Base-by-base conservation (phyloP, 2,329 filamentous ascomycete species). In the Penicillium concentricum region DNA sequence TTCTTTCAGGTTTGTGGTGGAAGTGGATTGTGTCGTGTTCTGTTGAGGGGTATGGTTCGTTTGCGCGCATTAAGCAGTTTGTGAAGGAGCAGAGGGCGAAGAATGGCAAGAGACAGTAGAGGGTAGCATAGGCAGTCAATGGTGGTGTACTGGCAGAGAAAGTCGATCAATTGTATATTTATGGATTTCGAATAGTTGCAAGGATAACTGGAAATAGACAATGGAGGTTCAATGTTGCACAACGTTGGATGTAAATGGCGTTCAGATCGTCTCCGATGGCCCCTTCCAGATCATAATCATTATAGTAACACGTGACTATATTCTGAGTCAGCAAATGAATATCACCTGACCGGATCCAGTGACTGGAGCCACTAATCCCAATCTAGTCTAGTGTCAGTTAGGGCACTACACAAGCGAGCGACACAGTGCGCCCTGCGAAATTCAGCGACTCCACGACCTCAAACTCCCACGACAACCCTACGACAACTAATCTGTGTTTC, bases 31-130 rank as follows among this genome's bases (percentile, higher is more conserved):
- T 69, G 3, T 79, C 76, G 44, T 77, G 73, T 52, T 78, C 83
- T 44, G 70, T 85, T 12, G 84, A 86, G 62, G 84, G 84, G 0
- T 65, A 77, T 43, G 79, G 79, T 24, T 69, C 77, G 5, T 80
- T 79, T 60, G 64, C 69, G 67, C 78, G 82, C 51, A 79, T 82
- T 58, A 74, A 78, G 61, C 61, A 66, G 16, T 60, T 79, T 54
- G 77, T 81, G n/a, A 66, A 66, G 64, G 65, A 69, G 66, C 75
- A 76, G 67, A 65, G 67, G 59, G 68, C 61, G 58, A 74, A 72
- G 67, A 69, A 59, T 18, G 51, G 47, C 55, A 66, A 69, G 62
- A 65, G 56, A 46, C 61, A 64, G 57, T 68, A 61, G 58, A 44
- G 30, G 15, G 9, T 22, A 10, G 18, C 28, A 34, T 46, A 10